phyloP scores from a whole-genome alignment of 2,329 filamentous ascomycete species.

The Lachnellula subtilissima region DNA sequence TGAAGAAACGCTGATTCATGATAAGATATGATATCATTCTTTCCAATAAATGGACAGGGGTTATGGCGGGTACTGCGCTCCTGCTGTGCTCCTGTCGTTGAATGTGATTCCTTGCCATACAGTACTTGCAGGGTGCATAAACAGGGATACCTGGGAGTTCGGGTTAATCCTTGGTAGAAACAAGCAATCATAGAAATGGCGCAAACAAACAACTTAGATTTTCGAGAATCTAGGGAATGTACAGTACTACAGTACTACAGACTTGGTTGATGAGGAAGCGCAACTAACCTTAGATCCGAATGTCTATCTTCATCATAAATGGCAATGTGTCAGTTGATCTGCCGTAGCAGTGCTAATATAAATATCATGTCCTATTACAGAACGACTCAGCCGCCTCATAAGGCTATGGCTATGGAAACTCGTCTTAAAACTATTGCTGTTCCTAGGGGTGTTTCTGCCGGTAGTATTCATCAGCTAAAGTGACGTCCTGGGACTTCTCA shows the following conservation, averaged over 20 bases:
- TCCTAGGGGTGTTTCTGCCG: not conserved
- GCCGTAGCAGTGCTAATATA: no score
- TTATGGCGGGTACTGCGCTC: not conserved
- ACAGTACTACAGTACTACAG: no score
- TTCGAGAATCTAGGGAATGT: not conserved
- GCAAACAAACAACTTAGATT: not conserved
- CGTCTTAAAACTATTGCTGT: not conserved
- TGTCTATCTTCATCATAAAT: no score
- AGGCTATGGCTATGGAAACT: no score
- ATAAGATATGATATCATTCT: no score
- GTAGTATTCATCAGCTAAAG: not conserved
- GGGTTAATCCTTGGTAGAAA: not conserved
- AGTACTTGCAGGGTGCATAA: not conserved
- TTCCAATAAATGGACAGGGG: not conserved
- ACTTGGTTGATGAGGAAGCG: no score
- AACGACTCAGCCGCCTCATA: no score
- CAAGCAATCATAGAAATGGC: not conserved
- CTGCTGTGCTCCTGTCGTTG: not conserved
- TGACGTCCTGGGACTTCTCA: slow-evolving; percentile 2
- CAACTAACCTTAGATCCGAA: no score
- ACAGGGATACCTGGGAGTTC: not conserved
- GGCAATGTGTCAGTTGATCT: no score
- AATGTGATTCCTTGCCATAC: not conserved
- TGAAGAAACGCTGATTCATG: no score
- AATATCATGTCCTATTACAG: no score